phyloP scores from a whole-genome alignment of 352 stramenopile species.

The Phytophthora fragariaefolia region DNA sequence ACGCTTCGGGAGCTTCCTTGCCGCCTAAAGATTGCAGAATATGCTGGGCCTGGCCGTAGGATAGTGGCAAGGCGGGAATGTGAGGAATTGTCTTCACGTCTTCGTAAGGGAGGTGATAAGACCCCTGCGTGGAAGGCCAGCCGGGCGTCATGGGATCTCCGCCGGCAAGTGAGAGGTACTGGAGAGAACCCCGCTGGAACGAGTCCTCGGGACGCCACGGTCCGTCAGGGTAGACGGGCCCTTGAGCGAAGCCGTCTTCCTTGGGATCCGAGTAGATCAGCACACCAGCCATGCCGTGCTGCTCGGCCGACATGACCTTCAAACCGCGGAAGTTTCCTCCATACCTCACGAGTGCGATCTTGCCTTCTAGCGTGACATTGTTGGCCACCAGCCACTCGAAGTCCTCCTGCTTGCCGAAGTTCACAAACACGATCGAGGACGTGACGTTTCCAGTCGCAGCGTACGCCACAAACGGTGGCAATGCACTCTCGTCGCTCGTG shows the following conservation, averaged over 20 bases:
- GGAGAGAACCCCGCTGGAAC: slow-evolving; percentile 84
- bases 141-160: slow-evolving; percentile 71
- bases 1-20: slow-evolving; percentile 48
- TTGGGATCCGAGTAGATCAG: slow-evolving; percentile 80
- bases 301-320: slow-evolving; percentile 73
- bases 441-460: slow-evolving; percentile 66
- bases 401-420: slow-evolving; percentile 77
- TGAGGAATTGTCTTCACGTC: slow-evolving; percentile 42
- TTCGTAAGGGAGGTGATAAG: slow-evolving; percentile 41
- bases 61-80: slow-evolving; percentile 51
- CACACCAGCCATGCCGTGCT: slow-evolving; percentile 50
- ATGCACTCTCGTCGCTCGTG: slow-evolving; percentile 51
- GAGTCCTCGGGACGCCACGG: slow-evolving; percentile 43
- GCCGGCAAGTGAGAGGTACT: slow-evolving; percentile 70
- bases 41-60: slow-evolving; percentile 73
- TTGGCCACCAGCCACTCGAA: slow-evolving; percentile 29
- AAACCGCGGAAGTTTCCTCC: slow-evolving; percentile 52
- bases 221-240: slow-evolving; percentile 41
- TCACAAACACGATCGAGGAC: slow-evolving; percentile 79
- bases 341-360: slow-evolving; percentile 76
- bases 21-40: slow-evolving; percentile 71
- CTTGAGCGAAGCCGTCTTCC: slow-evolving; percentile 64
- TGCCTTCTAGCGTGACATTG: slow-evolving; percentile 57
- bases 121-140: slow-evolving; percentile 42
- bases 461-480: slow-evolving; percentile 83